Evolutionary conservation across 2,329 filamentous ascomycete genomes (phyloP).

Genomic region (Amphichorda felina): DNA sequence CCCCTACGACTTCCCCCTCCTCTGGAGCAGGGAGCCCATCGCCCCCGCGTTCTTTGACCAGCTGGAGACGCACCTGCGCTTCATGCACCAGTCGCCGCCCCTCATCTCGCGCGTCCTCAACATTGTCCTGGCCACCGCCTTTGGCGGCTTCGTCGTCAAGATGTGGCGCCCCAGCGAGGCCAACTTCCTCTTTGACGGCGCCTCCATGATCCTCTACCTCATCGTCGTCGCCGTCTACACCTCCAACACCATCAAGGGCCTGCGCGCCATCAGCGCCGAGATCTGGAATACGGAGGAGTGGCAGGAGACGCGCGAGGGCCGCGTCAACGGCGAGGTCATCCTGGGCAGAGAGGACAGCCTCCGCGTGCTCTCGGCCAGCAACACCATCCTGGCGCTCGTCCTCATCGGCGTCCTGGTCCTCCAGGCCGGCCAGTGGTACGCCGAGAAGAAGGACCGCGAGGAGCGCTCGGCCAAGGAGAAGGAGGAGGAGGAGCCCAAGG

Average conservation of each 20-base stretch:
- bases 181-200: conserved; percentile 89
- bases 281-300: conserved; percentile 39
- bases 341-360: conserved; percentile 80
- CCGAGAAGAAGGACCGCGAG: conserved; percentile 77
- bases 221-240: conserved; percentile 89
- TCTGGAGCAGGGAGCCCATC: conserved; percentile 61
- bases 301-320: conserved; percentile 22
- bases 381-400: conserved; percentile 90
- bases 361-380: conserved; percentile 83
- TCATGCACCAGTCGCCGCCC: conserved; percentile 83
- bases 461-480: conserved; percentile 31
- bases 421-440: conserved; percentile 98
- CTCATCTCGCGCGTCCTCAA: conserved; percentile 89
- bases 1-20: conserved; percentile 87
- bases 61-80: conserved; percentile 80
- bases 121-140: conserved; percentile 79
- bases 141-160: conserved; percentile 84
- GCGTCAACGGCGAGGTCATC: conserved; percentile 47
- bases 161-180: conserved; percentile 88
- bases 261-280: conserved; percentile 69
- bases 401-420: conserved; percentile 83
- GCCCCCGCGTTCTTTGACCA: conserved; percentile 64
- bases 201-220: conserved; percentile 69
- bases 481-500: conserved; percentile 10
- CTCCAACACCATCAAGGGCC: conserved; percentile 90